These are phyloP conservation scores for Paramecium sexaurelia DNA, from an alignment of 73 alveolate genomes.

Conservation along the genomic window DNA sequence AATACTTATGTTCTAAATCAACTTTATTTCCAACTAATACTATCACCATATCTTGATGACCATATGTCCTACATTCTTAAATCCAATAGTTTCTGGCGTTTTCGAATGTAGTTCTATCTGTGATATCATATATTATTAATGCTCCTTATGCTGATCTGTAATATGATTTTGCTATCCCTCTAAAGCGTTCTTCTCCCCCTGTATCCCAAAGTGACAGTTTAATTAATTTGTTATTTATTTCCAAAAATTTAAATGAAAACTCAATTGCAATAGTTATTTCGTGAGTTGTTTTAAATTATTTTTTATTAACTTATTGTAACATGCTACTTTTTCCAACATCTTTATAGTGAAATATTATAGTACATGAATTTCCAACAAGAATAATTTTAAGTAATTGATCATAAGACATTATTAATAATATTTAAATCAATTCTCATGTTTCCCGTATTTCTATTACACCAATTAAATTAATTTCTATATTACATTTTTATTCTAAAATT, in stretches of 20 bases:
- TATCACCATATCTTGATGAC: constrained; percentile 56
- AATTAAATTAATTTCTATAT: background rate
- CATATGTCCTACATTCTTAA: constrained; percentile 70
- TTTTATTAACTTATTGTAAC: constrained; percentile 85
- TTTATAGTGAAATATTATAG: background rate
- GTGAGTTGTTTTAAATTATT: constrained; percentile 86
- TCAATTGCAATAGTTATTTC: constrained; percentile 95
- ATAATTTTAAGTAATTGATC: constrained; percentile 65
- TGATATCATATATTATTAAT: constrained; percentile 87
- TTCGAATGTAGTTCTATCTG: constrained; percentile 74
- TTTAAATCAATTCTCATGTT: background rate
- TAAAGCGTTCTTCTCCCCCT: constrained; percentile 97
- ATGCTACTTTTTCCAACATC: constrained; percentile 97
- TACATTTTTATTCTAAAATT: no score
- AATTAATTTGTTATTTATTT: constrained; percentile 74
- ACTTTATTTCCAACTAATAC: constrained; percentile 71
- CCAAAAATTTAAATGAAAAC: constrained; percentile 88
- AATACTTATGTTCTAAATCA: constrained; percentile 67
- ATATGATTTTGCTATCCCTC: constrained; percentile 86
- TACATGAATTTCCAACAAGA: constrained; percentile 70
- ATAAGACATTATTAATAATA: constrained; percentile 65
- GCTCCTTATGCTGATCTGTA: constrained; percentile 96
- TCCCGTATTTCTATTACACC: background rate
- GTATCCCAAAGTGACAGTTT: constrained; percentile 97
- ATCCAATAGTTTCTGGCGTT: constrained; percentile 73